phyloP scores from a whole-genome alignment of 2,329 filamentous ascomycete species.

The Trichoderma arundinaceum region DNA sequence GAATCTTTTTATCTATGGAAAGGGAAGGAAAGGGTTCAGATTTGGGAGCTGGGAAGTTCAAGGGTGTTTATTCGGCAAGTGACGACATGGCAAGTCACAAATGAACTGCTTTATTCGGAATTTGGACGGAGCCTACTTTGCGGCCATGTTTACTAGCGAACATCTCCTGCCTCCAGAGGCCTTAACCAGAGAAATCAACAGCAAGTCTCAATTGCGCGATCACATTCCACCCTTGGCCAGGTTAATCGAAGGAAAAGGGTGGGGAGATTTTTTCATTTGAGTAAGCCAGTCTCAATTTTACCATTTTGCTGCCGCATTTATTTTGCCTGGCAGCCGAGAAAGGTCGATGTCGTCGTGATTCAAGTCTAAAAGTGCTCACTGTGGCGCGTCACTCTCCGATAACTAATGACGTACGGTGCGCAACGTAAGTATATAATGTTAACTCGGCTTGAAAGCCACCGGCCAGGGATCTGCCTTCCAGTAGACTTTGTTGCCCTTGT shows the following conservation, averaged over 20 bases:
- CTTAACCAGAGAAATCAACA: slow-evolving; percentile 39
- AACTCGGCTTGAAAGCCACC: too few species aligned
- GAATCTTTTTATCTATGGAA: slow-evolving; percentile 16
- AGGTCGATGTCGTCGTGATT: background rate
- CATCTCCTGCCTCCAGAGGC: slow-evolving; percentile 39
- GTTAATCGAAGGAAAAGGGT: background rate
- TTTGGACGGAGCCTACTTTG: slow-evolving; percentile 33
- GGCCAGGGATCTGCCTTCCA: too few species aligned
- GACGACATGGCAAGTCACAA: slow-evolving; percentile 43
- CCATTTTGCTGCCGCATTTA: background rate
- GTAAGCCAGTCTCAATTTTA: slow-evolving; percentile 9
- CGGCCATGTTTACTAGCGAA: slow-evolving; percentile 41
- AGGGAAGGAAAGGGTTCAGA: slow-evolving; percentile 8
- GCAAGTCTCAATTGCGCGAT: slow-evolving; percentile 27
- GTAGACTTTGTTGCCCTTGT: too few species aligned
- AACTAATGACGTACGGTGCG: background rate
- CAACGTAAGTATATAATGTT: too few species aligned
- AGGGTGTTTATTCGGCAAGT: slow-evolving; percentile 42
- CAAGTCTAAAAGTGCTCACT: background rate
- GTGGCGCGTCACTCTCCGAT: background rate
- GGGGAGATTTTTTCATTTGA: background rate
- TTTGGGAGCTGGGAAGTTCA: slow-evolving; percentile 29
- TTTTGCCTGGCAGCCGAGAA: background rate
- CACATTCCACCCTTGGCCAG: background rate
- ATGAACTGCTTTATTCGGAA: slow-evolving; percentile 38